These are phyloP conservation scores for Hyaloperonospora arabidopsidis DNA, from an alignment of 352 stramenopile species.

Conservation along the genomic window DNA sequence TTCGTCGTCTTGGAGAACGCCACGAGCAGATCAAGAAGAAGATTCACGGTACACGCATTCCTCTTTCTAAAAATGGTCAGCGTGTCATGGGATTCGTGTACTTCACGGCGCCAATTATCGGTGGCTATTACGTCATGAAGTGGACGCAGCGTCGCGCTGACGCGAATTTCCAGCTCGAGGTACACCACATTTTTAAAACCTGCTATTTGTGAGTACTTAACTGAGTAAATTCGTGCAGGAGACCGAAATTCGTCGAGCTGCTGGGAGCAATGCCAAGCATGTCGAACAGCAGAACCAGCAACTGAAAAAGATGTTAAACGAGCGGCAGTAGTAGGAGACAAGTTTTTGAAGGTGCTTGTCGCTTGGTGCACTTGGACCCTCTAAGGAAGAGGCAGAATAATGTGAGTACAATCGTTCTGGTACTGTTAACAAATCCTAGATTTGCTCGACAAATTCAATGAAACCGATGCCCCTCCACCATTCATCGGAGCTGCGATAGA, in stretches of 20 bases:
- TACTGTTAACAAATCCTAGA: too few species aligned
- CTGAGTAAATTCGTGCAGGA: slow-evolving; percentile 32
- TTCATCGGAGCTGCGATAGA: too few species aligned
- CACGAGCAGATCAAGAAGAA: slow-evolving; percentile 88
- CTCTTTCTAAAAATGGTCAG: slow-evolving; percentile 82
- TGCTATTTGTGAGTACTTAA: slow-evolving; percentile 1
- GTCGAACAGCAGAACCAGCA: slow-evolving; percentile 65
- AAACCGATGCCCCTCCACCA: too few species aligned
- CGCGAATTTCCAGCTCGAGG: slow-evolving; percentile 68
- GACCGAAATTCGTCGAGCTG: slow-evolving; percentile 54
- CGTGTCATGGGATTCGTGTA: slow-evolving; percentile 85
- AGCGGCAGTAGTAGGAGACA: slow-evolving; percentile 21
- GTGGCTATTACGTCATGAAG: slow-evolving; percentile 90
- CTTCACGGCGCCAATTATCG: slow-evolving; percentile 83
- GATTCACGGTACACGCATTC: slow-evolving; percentile 88
- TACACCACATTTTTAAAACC: slow-evolving; percentile 6
- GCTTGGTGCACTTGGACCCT: too few species aligned
- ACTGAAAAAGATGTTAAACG: slow-evolving; percentile 46
- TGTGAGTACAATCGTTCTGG: too few species aligned
- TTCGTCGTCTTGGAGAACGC: slow-evolving; percentile 58
- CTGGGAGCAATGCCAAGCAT: slow-evolving; percentile 34
- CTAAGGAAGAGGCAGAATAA: too few species aligned
- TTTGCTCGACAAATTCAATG: too few species aligned
- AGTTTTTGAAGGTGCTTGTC: too few species aligned
- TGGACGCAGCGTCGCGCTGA: slow-evolving; percentile 71